Evolutionary conservation across 2,329 filamentous ascomycete species (phyloP).

Genomic region (Fusarium robinianum): DNA sequence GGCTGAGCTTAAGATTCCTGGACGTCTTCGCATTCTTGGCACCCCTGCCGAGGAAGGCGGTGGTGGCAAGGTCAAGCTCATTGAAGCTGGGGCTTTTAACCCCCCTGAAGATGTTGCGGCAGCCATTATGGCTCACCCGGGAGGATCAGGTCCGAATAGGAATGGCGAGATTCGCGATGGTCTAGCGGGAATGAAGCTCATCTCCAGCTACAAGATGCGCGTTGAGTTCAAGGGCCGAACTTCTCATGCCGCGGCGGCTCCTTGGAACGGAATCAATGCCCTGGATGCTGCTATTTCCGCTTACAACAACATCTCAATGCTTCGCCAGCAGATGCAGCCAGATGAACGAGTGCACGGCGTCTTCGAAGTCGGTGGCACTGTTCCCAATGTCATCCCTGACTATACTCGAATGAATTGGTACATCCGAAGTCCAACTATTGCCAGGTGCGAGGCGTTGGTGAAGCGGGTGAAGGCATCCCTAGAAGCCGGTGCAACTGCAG

Average conservation of each 20-base stretch:
- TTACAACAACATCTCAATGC: slow-evolving; percentile 24
- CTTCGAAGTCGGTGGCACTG: slow-evolving; percentile 19
- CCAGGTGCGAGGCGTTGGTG: slow-evolving; percentile 7
- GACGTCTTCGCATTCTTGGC: slow-evolving; percentile 47
- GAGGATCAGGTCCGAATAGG: slow-evolving; percentile 1
- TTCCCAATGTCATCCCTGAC: slow-evolving; percentile 19
- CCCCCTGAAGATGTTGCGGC: slow-evolving; percentile 33
- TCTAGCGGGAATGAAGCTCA: slow-evolving; percentile 14
- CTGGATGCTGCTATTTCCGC: slow-evolving; percentile 26
- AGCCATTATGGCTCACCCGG: slow-evolving; percentile 34
- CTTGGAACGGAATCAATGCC: slow-evolving; percentile 28
- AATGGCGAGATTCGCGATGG: background rate
- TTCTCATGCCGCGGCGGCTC: slow-evolving; percentile 25
- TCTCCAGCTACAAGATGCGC: slow-evolving; percentile 16
- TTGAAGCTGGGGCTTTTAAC: slow-evolving; percentile 49
- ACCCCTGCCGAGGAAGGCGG: slow-evolving; percentile 58
- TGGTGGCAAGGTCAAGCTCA: slow-evolving; percentile 53
- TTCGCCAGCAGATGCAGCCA: slow-evolving; percentile 29
- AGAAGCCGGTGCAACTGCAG: slow-evolving; percentile 42
- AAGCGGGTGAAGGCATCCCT: slow-evolving; percentile 44
- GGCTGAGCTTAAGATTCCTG: slow-evolving; percentile 37
- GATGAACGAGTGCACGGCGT: slow-evolving; percentile 31
- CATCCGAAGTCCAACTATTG: slow-evolving; percentile 17
- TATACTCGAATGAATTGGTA: slow-evolving; percentile 18
- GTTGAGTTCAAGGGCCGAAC: slow-evolving; percentile 14